Evolutionary conservation across 129 eudicot genomes (phyloP).

Genomic region (Dittrichia graveolens): DNA sequence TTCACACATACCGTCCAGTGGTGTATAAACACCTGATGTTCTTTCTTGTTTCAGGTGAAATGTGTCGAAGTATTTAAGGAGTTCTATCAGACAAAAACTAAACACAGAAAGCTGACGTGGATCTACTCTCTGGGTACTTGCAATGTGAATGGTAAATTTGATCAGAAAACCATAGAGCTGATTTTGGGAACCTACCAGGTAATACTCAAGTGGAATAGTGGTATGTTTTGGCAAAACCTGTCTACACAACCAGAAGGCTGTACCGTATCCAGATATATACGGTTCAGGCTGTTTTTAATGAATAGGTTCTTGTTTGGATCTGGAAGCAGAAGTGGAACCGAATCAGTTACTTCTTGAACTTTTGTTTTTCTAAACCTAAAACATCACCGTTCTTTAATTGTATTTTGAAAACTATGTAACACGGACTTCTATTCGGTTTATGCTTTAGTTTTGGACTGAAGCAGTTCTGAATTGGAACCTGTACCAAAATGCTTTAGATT

Average conservation of each 20-base stretch:
- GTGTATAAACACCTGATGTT: not conserved
- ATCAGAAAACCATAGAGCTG: conserved; percentile 75
- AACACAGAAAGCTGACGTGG: conserved; percentile 84
- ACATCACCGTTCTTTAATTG: not conserved
- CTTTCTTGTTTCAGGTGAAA: conserved; percentile 48
- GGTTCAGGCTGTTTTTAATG: too few species aligned
- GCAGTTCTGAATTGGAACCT: not conserved
- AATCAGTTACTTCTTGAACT: not conserved
- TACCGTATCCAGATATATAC: too few species aligned
- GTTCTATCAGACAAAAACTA: conserved; percentile 59
- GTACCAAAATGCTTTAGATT: not conserved
- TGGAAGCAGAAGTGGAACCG: too few species aligned
- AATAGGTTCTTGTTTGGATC: too few species aligned
- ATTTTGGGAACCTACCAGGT: conserved; percentile 84
- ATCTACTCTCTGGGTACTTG: conserved; percentile 77
- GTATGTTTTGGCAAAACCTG: too few species aligned
- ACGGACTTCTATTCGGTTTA: not conserved
- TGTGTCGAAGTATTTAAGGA: conserved; percentile 73
- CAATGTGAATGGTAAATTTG: conserved; percentile 70
- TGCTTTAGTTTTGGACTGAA: not conserved
- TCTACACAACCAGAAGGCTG: too few species aligned
- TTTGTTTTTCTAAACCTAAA: not conserved
- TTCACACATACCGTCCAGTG: not conserved
- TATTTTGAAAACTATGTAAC: not conserved
- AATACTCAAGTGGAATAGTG: conserved; percentile 4